phyloP scores from a whole-genome alignment of 2,329 filamentous ascomycete genomes.

The Neoascochyta sp. region DNA sequence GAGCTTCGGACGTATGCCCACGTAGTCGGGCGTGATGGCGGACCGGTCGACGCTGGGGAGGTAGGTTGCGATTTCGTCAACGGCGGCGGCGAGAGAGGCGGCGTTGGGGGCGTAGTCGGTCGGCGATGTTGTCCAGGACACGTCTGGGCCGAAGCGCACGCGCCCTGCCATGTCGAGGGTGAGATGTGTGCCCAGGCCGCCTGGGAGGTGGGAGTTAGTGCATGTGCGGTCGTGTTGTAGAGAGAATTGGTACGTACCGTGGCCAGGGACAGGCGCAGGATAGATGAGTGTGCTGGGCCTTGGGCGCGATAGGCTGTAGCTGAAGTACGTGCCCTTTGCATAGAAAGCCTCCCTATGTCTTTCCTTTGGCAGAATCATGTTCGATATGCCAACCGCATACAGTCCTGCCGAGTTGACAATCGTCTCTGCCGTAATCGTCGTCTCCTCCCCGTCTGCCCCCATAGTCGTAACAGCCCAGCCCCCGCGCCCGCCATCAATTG shows the following conservation, averaged over 20 bases:
- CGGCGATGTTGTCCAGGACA: slow-evolving; percentile 81
- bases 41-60: slow-evolving; percentile 67
- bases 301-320: slow-evolving; percentile 65
- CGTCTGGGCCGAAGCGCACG: slow-evolving; percentile 88
- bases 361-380: slow-evolving; percentile 66
- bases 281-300: slow-evolving; percentile 74
- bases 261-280: slow-evolving; percentile 76
- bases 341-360: slow-evolving; percentile 64
- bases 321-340: slow-evolving; percentile 95
- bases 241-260: too few species aligned
- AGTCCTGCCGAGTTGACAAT: slow-evolving; percentile 85
- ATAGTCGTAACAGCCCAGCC: slow-evolving; percentile 68
- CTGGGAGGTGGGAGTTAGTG: too few species aligned
- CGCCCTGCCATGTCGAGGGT: slow-evolving; percentile 84
- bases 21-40: slow-evolving; percentile 76
- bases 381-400: slow-evolving; percentile 70
- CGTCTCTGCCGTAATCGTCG: slow-evolving; percentile 66
- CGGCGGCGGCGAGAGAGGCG: slow-evolving; percentile 60
- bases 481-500: slow-evolving; percentile 48
- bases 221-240: too few species aligned
- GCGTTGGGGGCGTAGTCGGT: slow-evolving; percentile 66
- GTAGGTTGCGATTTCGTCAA: slow-evolving; percentile 73
- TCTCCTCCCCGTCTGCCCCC: slow-evolving; percentile 40
- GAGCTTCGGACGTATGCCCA: slow-evolving; percentile 87
- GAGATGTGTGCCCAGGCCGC: slow-evolving; percentile 85